Conservation (phyloP, 1,284 basidiomycete genomes). For the Pisolithus thermaeus region DNA sequence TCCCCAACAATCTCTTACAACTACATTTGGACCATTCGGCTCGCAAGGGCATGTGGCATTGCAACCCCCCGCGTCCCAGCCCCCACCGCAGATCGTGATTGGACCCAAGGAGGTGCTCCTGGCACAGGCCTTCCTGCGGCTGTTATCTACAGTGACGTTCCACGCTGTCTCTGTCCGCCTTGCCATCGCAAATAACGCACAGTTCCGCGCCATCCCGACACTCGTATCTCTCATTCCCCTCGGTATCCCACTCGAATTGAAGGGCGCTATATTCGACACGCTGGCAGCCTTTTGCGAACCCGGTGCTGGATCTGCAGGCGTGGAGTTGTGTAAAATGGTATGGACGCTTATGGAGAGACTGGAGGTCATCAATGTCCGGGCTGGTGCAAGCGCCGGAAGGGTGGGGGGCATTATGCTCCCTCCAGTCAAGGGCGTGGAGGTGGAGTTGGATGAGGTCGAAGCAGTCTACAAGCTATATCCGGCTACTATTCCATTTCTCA, state of each 20-base stretch:
- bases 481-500: conserved; percentile 83
- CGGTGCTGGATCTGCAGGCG: conserved; percentile 64
- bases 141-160: conserved; percentile 76
- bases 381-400: conserved; percentile 25
- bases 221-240: conserved; percentile 77
- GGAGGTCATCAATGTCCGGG: conserved; percentile 76
- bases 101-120: conserved; percentile 74
- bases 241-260: conserved; percentile 84
- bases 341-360: conserved; percentile 82
- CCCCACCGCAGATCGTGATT: conserved; percentile 47
- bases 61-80: conserved; percentile 20
- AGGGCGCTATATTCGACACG: conserved; percentile 81
- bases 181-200: conserved; percentile 72
- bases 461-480: conserved; percentile 75
- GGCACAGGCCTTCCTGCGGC: conserved; percentile 75
- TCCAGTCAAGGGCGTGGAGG: conserved; percentile 64
- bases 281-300: conserved; percentile 82
- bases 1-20: conserved; percentile 18
- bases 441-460: conserved; percentile 86
- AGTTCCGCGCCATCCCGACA: conserved; percentile 75
- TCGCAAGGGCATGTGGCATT: conserved; percentile 16
- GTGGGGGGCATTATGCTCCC: conserved; percentile 38
- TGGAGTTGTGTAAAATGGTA: conserved; percentile 76
- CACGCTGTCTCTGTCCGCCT: conserved; percentile 77
- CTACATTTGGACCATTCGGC: conserved; percentile 26